Conservation (phyloP, 495 filamentous ascomycete genomes). For the Aspergillus conjunctus region DNA sequence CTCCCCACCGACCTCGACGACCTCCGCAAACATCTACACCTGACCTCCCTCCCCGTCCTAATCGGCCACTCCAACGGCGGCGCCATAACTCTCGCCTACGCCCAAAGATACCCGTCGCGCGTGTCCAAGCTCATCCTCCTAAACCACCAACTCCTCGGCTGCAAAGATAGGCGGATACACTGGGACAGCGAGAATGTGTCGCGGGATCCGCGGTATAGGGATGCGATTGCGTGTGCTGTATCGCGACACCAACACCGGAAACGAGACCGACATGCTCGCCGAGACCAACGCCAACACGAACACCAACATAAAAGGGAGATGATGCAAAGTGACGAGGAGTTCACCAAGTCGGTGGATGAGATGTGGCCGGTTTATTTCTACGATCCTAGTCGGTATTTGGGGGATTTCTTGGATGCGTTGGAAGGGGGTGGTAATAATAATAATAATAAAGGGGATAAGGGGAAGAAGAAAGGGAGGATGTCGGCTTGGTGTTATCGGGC, state of each 20-base stretch:
- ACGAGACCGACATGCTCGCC: too few relatives aligned
- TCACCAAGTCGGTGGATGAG: slow-evolving; percentile 15
- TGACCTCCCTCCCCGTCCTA: slow-evolving; percentile 13
- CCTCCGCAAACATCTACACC: slow-evolving; percentile 19
- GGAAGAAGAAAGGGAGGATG: slow-evolving; percentile 10
- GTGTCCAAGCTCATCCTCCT: slow-evolving; percentile 24
- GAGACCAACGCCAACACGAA: too few relatives aligned
- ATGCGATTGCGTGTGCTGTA: background rate
- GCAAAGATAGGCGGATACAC: background rate
- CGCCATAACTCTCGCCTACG: slow-evolving; percentile 28
- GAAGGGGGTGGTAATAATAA: too few relatives aligned
- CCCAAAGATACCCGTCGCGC: slow-evolving; percentile 23
- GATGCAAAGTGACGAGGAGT: slow-evolving; percentile 16
- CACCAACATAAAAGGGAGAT: background rate
- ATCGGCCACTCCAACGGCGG: slow-evolving; percentile 31
- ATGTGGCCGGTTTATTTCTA: slow-evolving; percentile 27
- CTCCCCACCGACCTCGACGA: slow-evolving; percentile 26
- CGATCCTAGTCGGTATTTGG: slow-evolving; percentile 17
- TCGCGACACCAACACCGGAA: too few relatives aligned
- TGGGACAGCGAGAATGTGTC: background rate
- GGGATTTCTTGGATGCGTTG: slow-evolving; percentile 3
- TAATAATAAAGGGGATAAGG: slow-evolving; percentile 11
- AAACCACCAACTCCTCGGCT: slow-evolving; percentile 18
- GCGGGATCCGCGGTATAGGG: slow-evolving; percentile 13
- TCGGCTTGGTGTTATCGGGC: slow-evolving; percentile 17